These are phyloP conservation scores for Durotheca rogersii DNA, from an alignment of 495 filamentous ascomycete genomes.

Conservation along the genomic window DNA sequence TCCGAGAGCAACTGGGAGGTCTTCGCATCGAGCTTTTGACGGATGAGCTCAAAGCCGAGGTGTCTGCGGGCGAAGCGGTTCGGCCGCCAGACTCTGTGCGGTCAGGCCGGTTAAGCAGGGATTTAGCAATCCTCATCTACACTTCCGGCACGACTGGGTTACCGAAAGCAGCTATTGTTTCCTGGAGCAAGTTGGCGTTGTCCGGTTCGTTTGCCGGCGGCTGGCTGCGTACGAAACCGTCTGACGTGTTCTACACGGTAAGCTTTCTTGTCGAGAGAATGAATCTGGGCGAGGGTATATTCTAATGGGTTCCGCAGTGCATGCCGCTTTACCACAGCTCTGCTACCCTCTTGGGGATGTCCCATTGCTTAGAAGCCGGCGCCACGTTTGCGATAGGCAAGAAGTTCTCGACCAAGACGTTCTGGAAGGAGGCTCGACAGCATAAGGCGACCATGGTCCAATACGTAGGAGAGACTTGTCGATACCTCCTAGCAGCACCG, in stretches of 20 bases:
- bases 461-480: constrained; percentile 93
- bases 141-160: constrained; percentile 88
- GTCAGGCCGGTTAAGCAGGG: constrained; percentile 47
- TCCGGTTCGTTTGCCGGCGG: constrained; percentile 55
- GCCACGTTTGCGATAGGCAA: constrained; percentile 71
- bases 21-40: constrained; percentile 65
- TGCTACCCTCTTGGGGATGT: constrained; percentile 69
- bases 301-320: constrained; percentile 50
- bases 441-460: constrained; percentile 80
- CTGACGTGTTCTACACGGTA: constrained; percentile 82
- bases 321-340: constrained; percentile 97
- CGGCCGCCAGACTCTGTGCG: constrained; percentile 65
- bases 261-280: constrained; percentile 9
- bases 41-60: constrained; percentile 62
- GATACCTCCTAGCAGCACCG: constrained; percentile 79
- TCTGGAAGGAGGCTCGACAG: constrained; percentile 77
- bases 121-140: constrained; percentile 77
- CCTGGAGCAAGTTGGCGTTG: constrained; percentile 66
- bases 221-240: constrained; percentile 58
- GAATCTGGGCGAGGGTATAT: neutral
- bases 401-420: constrained; percentile 78
- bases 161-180: constrained; percentile 85
- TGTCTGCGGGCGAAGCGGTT: constrained; percentile 54
- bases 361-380: constrained; percentile 58
- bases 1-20: constrained; percentile 41